Evolutionary conservation across 78 protist species (phyloP), one percentile per base, ranked within the genome.

Genomic region (Polysphondylium violaceum): DNA sequence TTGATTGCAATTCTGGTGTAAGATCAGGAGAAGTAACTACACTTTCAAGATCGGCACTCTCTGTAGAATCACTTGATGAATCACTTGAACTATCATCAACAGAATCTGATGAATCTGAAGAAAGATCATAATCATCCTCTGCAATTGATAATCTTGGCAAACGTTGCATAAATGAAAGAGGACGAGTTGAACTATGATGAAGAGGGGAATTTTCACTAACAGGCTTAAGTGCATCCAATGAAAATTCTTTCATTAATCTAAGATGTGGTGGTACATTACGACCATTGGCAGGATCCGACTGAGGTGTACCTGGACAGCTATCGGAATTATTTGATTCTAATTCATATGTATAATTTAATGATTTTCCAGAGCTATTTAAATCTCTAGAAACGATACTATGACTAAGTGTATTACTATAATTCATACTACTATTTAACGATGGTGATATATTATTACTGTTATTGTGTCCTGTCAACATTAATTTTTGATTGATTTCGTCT

Each of bases 121-220:
- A 35, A 3, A 14, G 53, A 5, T 33, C 41, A 8, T 44, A 38
- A 47, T 60, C 74, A 21, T 76, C 87, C 12, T 76, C 64, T 2
- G 35, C 36, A 31, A 76, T 31, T 23, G 55, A 25, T 61, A 76
- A 51, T 31, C 77, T 25, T 41, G 89, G 89, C 12, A 81, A 53
- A 29, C 35, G 53, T 25, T 0, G 1, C 31, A 21, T 14, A 0
- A 41, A 29, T 23, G 44, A 50, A 27, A 69, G 3, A 43, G 58
- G 88, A 16, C 67, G 51, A 25, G 33, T 55, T 31, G 33, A 2
- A 36, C 58, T 56, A 5, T 38, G 19, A 36, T 35, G 76, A 36
- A 81, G 38, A 38, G 89, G 89, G 21, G 89, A 81, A 31, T 81
- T 68, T 43, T 81, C 89, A 36, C 44, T 38, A 5, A 64, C 51